These are phyloP conservation scores for Choanephora cucurbitarum DNA, from an alignment of 371 early-diverging fungal genomes.

Conservation along the genomic window DNA sequence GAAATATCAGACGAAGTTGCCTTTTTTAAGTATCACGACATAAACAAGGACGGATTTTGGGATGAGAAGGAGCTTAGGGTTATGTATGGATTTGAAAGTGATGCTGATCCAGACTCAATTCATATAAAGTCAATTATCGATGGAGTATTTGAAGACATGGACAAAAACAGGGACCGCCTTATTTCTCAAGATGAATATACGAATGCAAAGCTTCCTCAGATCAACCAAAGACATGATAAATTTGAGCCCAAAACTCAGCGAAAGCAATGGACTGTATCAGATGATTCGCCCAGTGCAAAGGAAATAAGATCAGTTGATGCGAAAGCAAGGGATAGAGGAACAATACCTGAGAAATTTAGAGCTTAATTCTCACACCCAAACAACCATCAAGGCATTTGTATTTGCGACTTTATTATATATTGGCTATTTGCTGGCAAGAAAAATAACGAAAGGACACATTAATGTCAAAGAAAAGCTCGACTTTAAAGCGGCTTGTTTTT, in stretches of 20 bases:
- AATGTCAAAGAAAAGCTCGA: no score
- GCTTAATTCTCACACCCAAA: slow-evolving; percentile 4
- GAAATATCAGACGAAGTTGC: slow-evolving; percentile 41
- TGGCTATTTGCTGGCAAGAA: no score
- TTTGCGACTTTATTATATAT: no score
- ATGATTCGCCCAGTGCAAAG: neutral
- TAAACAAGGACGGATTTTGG: slow-evolving; percentile 42
- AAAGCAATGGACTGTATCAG: neutral
- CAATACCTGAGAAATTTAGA: slow-evolving; percentile 11
- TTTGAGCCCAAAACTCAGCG: slow-evolving; percentile 9
- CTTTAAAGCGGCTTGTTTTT: no score
- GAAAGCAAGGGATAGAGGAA: slow-evolving; percentile 1
- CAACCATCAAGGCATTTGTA: no score
- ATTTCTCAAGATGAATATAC: slow-evolving; percentile 43
- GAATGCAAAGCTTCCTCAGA: slow-evolving; percentile 21
- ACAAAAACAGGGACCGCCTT: slow-evolving; percentile 28
- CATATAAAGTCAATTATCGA: slow-evolving; percentile 43
- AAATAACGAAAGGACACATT: no score
- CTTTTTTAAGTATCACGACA: slow-evolving; percentile 46
- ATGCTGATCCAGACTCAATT: slow-evolving; percentile 34
- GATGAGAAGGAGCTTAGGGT: slow-evolving; percentile 31
- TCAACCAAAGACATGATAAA: slow-evolving; percentile 22
- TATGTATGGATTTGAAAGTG: slow-evolving; percentile 42
- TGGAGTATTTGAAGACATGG: slow-evolving; percentile 42
- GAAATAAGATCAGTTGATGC: neutral